These are phyloP conservation scores for Alternaria alternata DNA, from an alignment of 2,329 filamentous ascomycete species.

Conservation along the genomic window DNA sequence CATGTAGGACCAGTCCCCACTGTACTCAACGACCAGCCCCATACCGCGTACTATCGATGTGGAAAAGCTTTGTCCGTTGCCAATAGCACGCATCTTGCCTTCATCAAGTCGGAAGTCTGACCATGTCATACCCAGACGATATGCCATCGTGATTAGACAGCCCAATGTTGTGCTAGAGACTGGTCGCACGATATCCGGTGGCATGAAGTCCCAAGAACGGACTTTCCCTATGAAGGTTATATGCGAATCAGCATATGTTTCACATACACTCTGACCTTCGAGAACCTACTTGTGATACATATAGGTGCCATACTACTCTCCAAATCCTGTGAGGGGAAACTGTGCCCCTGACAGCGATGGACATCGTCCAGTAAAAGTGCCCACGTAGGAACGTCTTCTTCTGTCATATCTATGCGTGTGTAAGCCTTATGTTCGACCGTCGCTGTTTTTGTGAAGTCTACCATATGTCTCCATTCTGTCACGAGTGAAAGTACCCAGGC, in stretches of 20 bases:
- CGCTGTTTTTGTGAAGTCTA: no score
- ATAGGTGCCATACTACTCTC: no score
- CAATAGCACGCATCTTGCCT: not conserved
- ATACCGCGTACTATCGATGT: not conserved
- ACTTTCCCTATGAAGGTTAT: not conserved
- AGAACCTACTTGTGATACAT: no score
- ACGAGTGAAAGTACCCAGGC: not conserved
- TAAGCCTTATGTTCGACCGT: no score
- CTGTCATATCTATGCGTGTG: no score
- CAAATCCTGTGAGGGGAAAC: no score
- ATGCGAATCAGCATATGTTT: no score
- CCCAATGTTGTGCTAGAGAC: slow-evolving; percentile 10
- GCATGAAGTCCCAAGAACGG: slow-evolving; percentile 19
- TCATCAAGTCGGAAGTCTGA: not conserved
- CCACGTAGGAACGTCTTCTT: not conserved
- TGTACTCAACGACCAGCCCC: not conserved
- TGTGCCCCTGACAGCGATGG: no score
- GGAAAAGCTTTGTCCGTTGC: not conserved
- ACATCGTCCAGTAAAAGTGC: not conserved
- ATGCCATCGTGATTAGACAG: slow-evolving; percentile 7
- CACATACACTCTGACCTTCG: no score
- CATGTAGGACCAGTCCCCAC: no score
- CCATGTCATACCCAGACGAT: slow-evolving; percentile 13
- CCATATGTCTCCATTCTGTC: no score
- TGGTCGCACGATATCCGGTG: slow-evolving; percentile 16